phyloP scores from a whole-genome alignment of 2,329 filamentous ascomycete species.

The Teratosphaeria epicoccoides region DNA sequence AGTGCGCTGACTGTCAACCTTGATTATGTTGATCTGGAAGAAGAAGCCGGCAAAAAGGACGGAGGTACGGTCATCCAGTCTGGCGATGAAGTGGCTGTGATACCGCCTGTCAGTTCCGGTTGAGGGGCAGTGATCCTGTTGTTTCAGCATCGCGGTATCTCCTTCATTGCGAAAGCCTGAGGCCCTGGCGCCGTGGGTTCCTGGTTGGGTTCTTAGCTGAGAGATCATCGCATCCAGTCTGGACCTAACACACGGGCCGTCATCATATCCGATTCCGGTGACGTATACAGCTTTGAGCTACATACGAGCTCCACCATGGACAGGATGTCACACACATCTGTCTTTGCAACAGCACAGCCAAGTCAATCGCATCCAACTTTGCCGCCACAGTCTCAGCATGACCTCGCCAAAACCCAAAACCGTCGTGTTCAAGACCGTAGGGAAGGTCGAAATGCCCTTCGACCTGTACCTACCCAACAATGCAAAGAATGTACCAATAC shows the following conservation, averaged over 20 bases:
- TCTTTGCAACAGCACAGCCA: not conserved
- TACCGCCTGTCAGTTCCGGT: slow-evolving; percentile 79
- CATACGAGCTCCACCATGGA: not conserved
- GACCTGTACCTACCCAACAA: slow-evolving; percentile 11
- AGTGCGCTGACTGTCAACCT: slow-evolving; percentile 72
- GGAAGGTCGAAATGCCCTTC: slow-evolving; percentile 8
- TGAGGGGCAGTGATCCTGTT: slow-evolving; percentile 30
- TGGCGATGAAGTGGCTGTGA: slow-evolving; percentile 77
- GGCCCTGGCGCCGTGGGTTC: too few relatives aligned
- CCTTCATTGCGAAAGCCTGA: too few relatives aligned
- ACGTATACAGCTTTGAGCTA: not conserved
- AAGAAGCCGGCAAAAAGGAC: slow-evolving; percentile 33
- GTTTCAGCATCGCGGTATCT: not conserved
- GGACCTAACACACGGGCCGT: not conserved
- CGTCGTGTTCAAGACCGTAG: slow-evolving; percentile 13
- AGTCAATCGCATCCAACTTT: not conserved
- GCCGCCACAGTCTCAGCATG: slow-evolving; percentile 1
- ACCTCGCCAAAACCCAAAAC: slow-evolving; percentile 1
- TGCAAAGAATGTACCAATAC: slow-evolving; percentile 7
- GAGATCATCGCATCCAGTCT: not conserved
- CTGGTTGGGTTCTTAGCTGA: too few relatives aligned
- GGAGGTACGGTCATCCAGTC: slow-evolving; percentile 47
- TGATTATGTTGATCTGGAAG: slow-evolving; percentile 63
- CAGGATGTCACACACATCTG: not conserved
- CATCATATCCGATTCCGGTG: not conserved